Evolutionary conservation across 208 protist genomes (phyloP).

Genomic region (Leptomonas pyrrhocoris): DNA sequence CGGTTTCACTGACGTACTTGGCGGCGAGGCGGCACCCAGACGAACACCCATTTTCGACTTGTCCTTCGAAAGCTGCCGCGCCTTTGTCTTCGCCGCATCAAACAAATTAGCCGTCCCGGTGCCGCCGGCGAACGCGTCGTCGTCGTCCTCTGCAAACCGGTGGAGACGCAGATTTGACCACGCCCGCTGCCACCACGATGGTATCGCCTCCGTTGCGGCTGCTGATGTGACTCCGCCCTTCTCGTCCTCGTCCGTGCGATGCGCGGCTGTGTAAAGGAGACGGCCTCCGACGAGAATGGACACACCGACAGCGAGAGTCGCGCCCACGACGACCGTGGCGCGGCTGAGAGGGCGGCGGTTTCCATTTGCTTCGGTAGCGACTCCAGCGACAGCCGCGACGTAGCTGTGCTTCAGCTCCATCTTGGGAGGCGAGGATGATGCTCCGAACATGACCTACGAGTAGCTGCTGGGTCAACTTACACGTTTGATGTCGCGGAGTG

Average conservation of each 20-base stretch:
- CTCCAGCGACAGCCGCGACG: conserved; percentile 1
- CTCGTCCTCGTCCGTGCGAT: neutral
- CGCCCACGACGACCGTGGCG: neutral
- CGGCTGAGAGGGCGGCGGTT: neutral
- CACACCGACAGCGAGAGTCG: conserved; percentile 13
- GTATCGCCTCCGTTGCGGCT: neutral
- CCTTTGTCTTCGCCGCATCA: conserved; percentile 22
- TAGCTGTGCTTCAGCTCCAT: conserved; percentile 9
- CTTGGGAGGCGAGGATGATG: neutral
- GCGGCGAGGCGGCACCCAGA: neutral
- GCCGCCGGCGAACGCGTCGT: conserved; percentile 51
- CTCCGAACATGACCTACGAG: conserved; percentile 15
- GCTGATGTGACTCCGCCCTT: neutral
- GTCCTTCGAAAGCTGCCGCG: conserved; percentile 18
- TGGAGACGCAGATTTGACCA: neutral
- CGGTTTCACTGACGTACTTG: neutral
- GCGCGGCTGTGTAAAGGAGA: conserved; percentile 11
- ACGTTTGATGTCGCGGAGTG: neutral
- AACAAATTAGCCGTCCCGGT: conserved; percentile 44
- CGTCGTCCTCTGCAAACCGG: conserved; percentile 34
- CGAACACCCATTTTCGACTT: neutral
- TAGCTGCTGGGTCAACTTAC: neutral
- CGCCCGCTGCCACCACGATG: conserved; percentile 23
- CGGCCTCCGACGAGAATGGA: conserved; percentile 20
- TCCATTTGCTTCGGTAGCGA: neutral